Evolutionary conservation across 306 rosid genomes (phyloP).

Genomic region (Prunus persica): Prunus_persica_NCBIv2 NC_034009.1:414501-415000

Average conservation of each 20-base stretch:
- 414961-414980: not conserved
- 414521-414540: constrained; percentile 52
- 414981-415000: not conserved
- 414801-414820: constrained; percentile 72
- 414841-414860: constrained; percentile 2
- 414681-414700: constrained; percentile 64
- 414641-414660: constrained; percentile 55
- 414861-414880: constrained; percentile 7
- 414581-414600: constrained; percentile 42
- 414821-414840: constrained; percentile 79
- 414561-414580: constrained; percentile 50
- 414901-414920: constrained; percentile 4
- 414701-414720: constrained; percentile 59
- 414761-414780: constrained; percentile 34
- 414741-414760: constrained; percentile 41
- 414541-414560: constrained; percentile 57
- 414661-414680: constrained; percentile 72
- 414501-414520: constrained; percentile 64
- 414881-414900: constrained; percentile 13
- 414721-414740: constrained; percentile 48
- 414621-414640: constrained; percentile 59
- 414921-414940: constrained; percentile 2
- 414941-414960: constrained; percentile 4
- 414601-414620: constrained; percentile 60
- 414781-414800: constrained; percentile 39